Evolutionary conservation across 352 stramenopile genomes (phyloP), one percentile per base, ranked within the genome.

Genomic region (Phytophthora quininea): DNA sequence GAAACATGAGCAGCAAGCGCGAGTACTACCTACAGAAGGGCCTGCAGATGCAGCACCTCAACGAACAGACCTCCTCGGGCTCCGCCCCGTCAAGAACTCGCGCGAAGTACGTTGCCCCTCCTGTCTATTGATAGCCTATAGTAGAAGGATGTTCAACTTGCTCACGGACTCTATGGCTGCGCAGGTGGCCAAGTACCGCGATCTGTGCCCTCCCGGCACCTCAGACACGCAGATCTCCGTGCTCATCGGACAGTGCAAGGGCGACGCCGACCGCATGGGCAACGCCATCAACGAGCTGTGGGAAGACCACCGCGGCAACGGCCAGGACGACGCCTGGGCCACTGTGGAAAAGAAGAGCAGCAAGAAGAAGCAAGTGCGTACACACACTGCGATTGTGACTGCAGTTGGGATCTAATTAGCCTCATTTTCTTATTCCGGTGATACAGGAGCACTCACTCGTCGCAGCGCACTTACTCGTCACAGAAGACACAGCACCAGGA

Each of bases 1-100:
- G 66, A 83, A 75, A 73, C 69, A 96, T 95, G 88, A 82, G 74
- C 77, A 69, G 62, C 78, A 93, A 92, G 76, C 86, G 80, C 73
- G 88, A 93, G 56, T 94, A 96, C 65, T 80, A 84, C 70, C 63
- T 94, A 54, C 84, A 92, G 74, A 93, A 93, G 68, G 88, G 84
- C 12, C 79, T 89, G 50, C 84, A 92, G 75, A 79, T 94, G 54
- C 74, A 96, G 84, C 86, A 88, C 62, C 82, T 94, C 58, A 86
- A 83, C 56, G 83, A 90, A 64, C 77, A 84, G 61, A 71, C 77
- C 51, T 64, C 73, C 32, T 54, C 62, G 31, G 68, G 57, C 64
- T 45, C 62, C 53, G 37, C 47, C 35, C 52, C 38, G 67, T 55
- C 64, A 94, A 81, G 66, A 60, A 73, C 49, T 75, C 82, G 31